A percentile compares a stretch with the other conserved stretches of the same genome.
Evolutionary conservation across 257 asterid genomes (phyloP).

Genomic region (Paraleonurus japonicus): DNA sequence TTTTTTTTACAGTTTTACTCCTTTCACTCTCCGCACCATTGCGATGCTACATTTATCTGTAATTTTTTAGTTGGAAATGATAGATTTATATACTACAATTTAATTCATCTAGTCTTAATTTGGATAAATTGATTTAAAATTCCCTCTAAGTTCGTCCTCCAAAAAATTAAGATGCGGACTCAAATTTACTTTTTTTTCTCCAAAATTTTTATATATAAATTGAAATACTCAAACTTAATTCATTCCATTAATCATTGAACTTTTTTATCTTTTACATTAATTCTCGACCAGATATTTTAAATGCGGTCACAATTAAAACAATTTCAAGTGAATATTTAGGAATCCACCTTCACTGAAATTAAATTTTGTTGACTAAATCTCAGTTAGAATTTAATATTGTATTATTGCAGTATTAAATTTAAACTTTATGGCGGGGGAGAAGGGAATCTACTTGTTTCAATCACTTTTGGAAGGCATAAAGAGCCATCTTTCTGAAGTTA

Average conservation of each 20-base stretch:
- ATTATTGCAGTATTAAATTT: background rate
- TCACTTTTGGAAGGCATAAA: conserved; percentile 27
- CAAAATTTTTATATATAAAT: no score
- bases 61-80: no score
- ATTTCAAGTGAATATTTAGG: background rate
- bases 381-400: background rate
- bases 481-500: conserved; percentile 12
- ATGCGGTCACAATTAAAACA: background rate
- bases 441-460: conserved; percentile 20
- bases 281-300: background rate
- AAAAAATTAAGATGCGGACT: background rate
- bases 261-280: background rate
- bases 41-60: background rate
- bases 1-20: background rate
- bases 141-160: background rate
- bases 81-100: no score
- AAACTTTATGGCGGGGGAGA: background rate
- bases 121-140: background rate
- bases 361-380: background rate
- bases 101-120: no score
- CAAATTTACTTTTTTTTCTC: no score
- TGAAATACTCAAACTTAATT: background rate
- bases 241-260: background rate
- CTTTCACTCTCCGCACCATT: background rate
- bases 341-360: background rate